Evolutionary conservation across 2,329 filamentous ascomycete genomes (phyloP).

Genomic region (Stagonosporopsis vannaccii): DNA sequence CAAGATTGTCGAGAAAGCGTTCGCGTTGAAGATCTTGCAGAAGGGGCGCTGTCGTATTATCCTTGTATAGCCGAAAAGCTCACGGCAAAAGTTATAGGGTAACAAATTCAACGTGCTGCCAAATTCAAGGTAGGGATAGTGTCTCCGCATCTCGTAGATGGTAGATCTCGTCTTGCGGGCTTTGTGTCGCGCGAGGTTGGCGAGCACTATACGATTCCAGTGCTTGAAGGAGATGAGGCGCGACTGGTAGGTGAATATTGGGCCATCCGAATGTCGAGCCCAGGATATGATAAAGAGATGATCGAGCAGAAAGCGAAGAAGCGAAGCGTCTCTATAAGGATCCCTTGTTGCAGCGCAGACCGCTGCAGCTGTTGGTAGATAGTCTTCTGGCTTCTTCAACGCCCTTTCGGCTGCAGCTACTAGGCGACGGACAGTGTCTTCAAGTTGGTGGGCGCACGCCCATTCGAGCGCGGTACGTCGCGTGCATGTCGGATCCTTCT

Average conservation of each 20-base stretch:
- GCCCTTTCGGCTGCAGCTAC: not conserved
- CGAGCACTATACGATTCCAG: not conserved
- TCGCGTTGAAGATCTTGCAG: not conserved
- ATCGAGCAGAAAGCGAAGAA: not conserved
- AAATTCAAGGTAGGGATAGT: not conserved
- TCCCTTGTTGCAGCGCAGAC: not conserved
- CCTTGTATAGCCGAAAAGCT: not conserved
- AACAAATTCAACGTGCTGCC: not conserved
- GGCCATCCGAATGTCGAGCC: not conserved
- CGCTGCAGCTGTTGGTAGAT: slow-evolving; percentile 1
- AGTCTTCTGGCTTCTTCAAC: not conserved
- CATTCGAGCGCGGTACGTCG: slow-evolving; percentile 2
- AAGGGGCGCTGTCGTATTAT: not conserved
- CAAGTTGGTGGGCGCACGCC: slow-evolving; percentile 1
- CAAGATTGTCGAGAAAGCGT: not conserved
- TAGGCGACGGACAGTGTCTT: not conserved
- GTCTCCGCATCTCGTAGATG: not conserved
- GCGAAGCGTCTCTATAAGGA: not conserved
- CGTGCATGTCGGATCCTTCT: not conserved
- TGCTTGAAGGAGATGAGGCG: not conserved
- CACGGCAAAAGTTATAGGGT: too few species aligned
- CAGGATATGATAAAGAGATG: not conserved
- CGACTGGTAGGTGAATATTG: not conserved
- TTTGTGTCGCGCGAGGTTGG: not conserved
- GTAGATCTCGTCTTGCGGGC: not conserved